These are phyloP conservation scores for Suillus tomentosus DNA, from an alignment of 768 basidiomycete genomes.

Conservation along the genomic window DNA sequence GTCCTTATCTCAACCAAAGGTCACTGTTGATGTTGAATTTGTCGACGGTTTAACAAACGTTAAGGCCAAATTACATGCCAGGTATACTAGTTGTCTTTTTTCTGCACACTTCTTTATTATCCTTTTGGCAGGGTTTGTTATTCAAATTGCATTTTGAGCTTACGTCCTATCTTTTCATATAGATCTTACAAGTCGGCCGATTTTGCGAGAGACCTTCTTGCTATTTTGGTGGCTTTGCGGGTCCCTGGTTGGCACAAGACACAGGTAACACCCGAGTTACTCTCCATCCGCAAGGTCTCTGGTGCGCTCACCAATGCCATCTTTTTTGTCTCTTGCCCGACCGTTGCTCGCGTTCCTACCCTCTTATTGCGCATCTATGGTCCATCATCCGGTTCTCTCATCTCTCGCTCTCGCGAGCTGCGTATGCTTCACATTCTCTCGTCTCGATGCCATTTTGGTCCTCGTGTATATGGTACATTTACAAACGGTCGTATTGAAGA, in stretches of 20 bases:
- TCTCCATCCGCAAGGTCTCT: slow-evolving; percentile 79
- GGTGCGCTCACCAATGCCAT: slow-evolving; percentile 95
- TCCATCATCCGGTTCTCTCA: slow-evolving; percentile 79
- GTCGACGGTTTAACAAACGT: slow-evolving; percentile 66
- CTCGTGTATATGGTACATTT: slow-evolving; percentile 92
- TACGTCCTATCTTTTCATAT: slow-evolving; percentile 34
- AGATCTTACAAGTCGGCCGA: slow-evolving; percentile 66
- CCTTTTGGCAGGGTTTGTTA: slow-evolving; percentile 30
- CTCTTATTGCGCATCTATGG: slow-evolving; percentile 93
- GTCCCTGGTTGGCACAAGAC: slow-evolving; percentile 60
- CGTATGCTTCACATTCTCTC: slow-evolving; percentile 89
- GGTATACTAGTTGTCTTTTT: slow-evolving; percentile 51
- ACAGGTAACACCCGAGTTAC: slow-evolving; percentile 45
- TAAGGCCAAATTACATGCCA: slow-evolving; percentile 58
- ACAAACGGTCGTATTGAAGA: slow-evolving; percentile 94
- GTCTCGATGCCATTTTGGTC: slow-evolving; percentile 85
- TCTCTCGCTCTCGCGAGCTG: slow-evolving; percentile 86
- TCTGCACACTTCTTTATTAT: slow-evolving; percentile 26
- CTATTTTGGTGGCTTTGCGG: slow-evolving; percentile 54
- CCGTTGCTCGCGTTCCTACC: slow-evolving; percentile 52
- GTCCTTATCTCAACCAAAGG: slow-evolving; percentile 37
- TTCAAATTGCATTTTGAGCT: slow-evolving; percentile 17
- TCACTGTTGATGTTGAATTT: slow-evolving; percentile 44
- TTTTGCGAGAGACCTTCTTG: slow-evolving; percentile 59
- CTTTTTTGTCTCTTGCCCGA: slow-evolving; percentile 87